phyloP scores from a whole-genome alignment of 495 filamentous ascomycete species.

The Collariella sp. region DNA sequence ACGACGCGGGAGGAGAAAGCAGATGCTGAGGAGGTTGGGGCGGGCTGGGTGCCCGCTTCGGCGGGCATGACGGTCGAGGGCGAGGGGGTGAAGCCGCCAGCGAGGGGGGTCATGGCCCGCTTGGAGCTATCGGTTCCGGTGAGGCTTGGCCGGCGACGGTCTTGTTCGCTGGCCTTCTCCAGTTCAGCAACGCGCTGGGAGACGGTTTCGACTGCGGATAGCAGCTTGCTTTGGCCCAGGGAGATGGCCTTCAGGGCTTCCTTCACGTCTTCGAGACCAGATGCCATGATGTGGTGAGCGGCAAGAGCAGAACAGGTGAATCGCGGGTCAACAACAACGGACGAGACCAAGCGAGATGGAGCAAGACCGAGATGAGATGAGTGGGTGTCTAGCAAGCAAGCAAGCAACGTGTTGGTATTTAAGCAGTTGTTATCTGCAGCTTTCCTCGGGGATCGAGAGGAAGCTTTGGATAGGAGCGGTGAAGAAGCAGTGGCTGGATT shows the following conservation, averaged over 20 bases:
- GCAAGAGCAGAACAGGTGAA: not conserved
- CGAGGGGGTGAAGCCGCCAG: conserved; percentile 15
- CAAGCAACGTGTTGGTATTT: not conserved
- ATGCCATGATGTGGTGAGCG: conserved; percentile 9
- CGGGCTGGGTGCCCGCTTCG: conserved; percentile 26
- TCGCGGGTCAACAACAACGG: not conserved
- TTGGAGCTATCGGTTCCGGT: not conserved
- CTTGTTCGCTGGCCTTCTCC: conserved; percentile 13
- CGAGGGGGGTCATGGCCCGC: conserved; percentile 17
- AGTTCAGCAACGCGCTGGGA: conserved; percentile 43
- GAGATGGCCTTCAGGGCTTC: conserved; percentile 44
- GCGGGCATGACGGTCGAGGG: conserved; percentile 23
- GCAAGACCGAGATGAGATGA: not conserved
- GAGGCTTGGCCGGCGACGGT: not conserved
- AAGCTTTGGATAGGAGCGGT: not conserved
- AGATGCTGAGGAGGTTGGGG: conserved; percentile 10
- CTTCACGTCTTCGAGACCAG: conserved; percentile 44
- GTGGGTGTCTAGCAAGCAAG: not conserved
- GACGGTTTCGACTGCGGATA: conserved; percentile 55
- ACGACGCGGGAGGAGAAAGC: conserved; percentile 28
- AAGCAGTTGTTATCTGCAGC: not conserved
- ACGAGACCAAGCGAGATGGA: too few relatives aligned
- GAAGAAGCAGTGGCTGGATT: not conserved
- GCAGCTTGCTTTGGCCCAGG: conserved; percentile 49
- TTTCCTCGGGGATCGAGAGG: not conserved